Evolutionary conservation across 768 basidiomycete species (phyloP), one percentile per base, ranked within the genome.

Genomic region (Boletus barrowsii): DNA sequence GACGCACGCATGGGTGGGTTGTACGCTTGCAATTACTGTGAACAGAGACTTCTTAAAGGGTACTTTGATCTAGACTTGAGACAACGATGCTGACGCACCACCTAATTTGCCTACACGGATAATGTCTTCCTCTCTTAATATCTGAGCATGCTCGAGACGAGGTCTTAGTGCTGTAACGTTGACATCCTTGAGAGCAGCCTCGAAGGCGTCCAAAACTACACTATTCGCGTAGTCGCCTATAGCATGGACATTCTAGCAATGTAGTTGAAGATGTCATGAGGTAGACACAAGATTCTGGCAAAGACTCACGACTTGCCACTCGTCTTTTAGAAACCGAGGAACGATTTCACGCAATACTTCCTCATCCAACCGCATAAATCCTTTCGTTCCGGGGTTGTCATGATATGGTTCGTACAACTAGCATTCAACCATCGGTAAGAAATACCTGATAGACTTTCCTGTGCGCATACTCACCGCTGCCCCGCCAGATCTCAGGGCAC

Each of bases 141-240:
- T 85, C 69, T 97, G 93, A 9, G 91, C 92, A 70, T 98, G 94
- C 68, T 98, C 94, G 13, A 96, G 78, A 24, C 94, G 82, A 44
- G 91, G 87, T 40, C 93, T 77, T 43, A 84, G 72, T 24, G 84
- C 82, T 26, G 81, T 78, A 10, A 88, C 82, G 59, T 88, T 81
- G 41, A 75, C 75, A 24, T 80, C 79, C 53, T 79, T 70, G 48
- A 92, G 68, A 5, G 85, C 81, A 18, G 76, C 74, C 68, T 93
- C 90, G 60, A 96, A 94, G 0, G 87, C 85, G 66, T 95, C 84
- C 35, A 97, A 69, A 17, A 95, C 86, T 41, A 92, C 77, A 18
- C 83, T 79, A 67, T 96, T 96, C 39, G 93, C 93, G 47, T 87
- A 83, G 69, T 98, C 94, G 11, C 90, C 90, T 37, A 92, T 88